A percentile compares a stretch with the other conserved stretches of the same genome.
Evolutionary conservation across 768 basidiomycete genomes (phyloP).

Genomic region (Podaxis pistillaris): DNA sequence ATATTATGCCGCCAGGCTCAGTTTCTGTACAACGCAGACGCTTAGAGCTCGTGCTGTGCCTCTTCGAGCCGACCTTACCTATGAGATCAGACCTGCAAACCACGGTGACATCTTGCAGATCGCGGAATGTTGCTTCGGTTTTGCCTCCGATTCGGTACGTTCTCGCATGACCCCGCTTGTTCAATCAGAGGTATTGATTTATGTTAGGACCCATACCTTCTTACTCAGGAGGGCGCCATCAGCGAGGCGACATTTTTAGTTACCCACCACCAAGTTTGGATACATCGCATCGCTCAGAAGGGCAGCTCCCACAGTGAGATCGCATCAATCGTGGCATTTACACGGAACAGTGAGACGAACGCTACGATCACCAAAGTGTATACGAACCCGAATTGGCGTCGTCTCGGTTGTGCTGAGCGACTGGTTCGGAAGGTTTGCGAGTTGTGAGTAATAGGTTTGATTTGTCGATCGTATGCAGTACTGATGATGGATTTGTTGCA

Average conservation of each 20-base stretch:
- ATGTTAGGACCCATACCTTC: slow-evolving; percentile 52
- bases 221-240: slow-evolving; percentile 39
- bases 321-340: slow-evolving; percentile 68
- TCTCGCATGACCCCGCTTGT: background rate
- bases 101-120: slow-evolving; percentile 35
- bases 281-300: slow-evolving; percentile 43
- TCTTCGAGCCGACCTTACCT: slow-evolving; percentile 22
- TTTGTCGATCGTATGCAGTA: background rate
- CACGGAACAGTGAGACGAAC: slow-evolving; percentile 54
- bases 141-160: slow-evolving; percentile 60
- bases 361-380: slow-evolving; percentile 74
- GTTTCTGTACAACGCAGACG: slow-evolving; percentile 49
- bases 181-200: background rate
- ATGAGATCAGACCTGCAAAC: slow-evolving; percentile 44
- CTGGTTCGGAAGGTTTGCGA: slow-evolving; percentile 58
- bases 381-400: slow-evolving; percentile 53
- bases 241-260: slow-evolving; percentile 55
- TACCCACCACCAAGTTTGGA: slow-evolving; percentile 50
- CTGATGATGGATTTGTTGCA: slow-evolving; percentile 29
- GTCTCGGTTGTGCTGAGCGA: slow-evolving; percentile 56
- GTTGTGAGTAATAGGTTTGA: slow-evolving; percentile 36
- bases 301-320: slow-evolving; percentile 31
- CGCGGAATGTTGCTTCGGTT: slow-evolving; percentile 50
- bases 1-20: slow-evolving; percentile 63
- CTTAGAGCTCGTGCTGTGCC: slow-evolving; percentile 25